These are phyloP conservation scores for Arctostaphylos glauca DNA, from an alignment of 148 eudicot genomes.

Conservation along the genomic window DNA sequence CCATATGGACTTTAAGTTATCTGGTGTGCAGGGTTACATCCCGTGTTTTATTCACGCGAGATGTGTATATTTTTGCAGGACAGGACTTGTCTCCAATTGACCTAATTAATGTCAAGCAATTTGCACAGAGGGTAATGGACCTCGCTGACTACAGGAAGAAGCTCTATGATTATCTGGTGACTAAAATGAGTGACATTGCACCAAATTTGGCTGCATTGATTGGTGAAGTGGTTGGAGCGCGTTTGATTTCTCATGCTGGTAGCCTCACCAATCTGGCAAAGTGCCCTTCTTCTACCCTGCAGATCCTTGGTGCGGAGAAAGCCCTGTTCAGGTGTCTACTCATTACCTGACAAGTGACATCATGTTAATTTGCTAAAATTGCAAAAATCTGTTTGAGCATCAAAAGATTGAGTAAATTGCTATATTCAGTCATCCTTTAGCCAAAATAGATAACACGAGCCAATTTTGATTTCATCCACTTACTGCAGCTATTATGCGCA, in stretches of 20 bases:
- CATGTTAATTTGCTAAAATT: background rate
- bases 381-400: background rate
- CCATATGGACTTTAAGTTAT: background rate
- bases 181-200: conserved; percentile 92
- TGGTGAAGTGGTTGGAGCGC: conserved; percentile 98
- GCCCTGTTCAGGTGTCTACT: conserved; percentile 79
- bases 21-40: background rate
- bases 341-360: background rate
- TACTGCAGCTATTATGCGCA: background rate
- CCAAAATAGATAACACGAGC: background rate
- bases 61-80: conserved; percentile 41
- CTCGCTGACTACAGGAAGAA: conserved; percentile 91
- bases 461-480: background rate
- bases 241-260: conserved; percentile 96
- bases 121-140: conserved; percentile 93
- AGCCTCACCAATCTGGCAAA: conserved; percentile 96
- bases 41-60: background rate
- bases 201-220: conserved; percentile 93
- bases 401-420: background rate
- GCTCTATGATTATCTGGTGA: conserved; percentile 76
- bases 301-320: conserved; percentile 97
- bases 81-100: conserved; percentile 90
- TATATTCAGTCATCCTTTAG: background rate
- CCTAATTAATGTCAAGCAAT: conserved; percentile 84
- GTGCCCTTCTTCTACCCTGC: conserved; percentile 96